Base-by-base conservation (phyloP, 2,329 filamentous ascomycete genomes). In the Colletotrichum incanum region DNA sequence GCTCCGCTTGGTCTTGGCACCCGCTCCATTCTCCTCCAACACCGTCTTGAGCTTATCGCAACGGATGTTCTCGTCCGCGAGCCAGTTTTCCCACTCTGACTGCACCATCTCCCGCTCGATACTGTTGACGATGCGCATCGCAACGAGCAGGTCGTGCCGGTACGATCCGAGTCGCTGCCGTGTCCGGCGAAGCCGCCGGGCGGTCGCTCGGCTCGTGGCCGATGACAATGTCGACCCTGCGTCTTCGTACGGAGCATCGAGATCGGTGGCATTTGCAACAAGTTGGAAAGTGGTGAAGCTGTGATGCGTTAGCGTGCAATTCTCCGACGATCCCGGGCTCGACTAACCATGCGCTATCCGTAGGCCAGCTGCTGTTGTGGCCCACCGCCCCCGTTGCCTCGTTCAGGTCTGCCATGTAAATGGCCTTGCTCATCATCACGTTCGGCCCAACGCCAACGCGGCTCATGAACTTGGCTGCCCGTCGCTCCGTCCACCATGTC, bases 21-120 rank as follows among this genome's bases (percentile, higher is more conserved):
- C 56, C 39, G 66, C 74, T 55, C 73, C 67, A 5, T 78, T 74
- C 52, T 79, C 78, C 4, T 74, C 63, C 26, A 93, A 80, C 77
- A 87, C 81, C 41, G 78, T 78, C 34, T 85, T 83, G 7, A 90
- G 84, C 78, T 93, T 89, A 68, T 90, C 90, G 80, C 96, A 99
- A 60, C 93, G 89, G 43, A 86, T 82, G 74, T 91, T 92, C 83
- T 99, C 96, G 75, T 94, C 92, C 3, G 89, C 82, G 39, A 98
- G 87, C 95, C 96, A 99, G 74, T 94, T 93, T 84, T 98, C 95
- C 92, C 95, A 99, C 81, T 98, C 96, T 0, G 93, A 93, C 77
- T 91, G 89, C 65, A 98, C 82, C 80, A 98, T 92, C 81, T 98
- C 95, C 71, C 89, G 88, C 85, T 98, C 96, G 37, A 98, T 91